Base-by-base conservation (phyloP, 192 early-diverging fungal species). In the Funneliformis mosseae region DNA sequence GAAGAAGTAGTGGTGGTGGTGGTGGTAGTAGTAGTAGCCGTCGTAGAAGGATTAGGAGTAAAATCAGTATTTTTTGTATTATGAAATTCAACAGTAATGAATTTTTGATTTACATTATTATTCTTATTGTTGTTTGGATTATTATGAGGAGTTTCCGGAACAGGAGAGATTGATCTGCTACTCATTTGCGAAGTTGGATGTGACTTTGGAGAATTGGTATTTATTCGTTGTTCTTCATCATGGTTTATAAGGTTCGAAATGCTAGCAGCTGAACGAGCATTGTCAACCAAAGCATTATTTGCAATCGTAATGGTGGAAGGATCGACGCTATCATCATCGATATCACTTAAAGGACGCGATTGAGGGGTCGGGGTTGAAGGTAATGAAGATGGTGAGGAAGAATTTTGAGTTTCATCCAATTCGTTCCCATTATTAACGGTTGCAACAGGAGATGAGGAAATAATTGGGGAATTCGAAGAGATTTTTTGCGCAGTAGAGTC, bases 231-330 rank as follows among this genome's bases (percentile, higher is more conserved):
- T 41, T 71, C 48, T 25, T 79, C 55, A 67, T 78, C 63, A 43
- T 79, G 78, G 60, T 79, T 79, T 42, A 79, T 79, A 8, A 79
- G 21, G 71, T 79, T 79, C 23, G 78, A 79, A 60, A 79, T 79
- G 27, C 78, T 79, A 39, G 78, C 68, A n/a, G 64, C 78, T n/a
- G 78, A 79, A 42, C 45, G 46, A 33, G 23, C 12, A 46, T 55
- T 46, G 46, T 68, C 45, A 39, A 41, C 4, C 64, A 25, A 46
- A 78, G 82, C 77, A 78, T 73, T 74, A 27, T 68, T 61, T 77
- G 33, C 64, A 27, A 39, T 25, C 71, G 10, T 76, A 64, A 63
- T 48, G 23, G 39, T 21, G 10, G 63, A 66, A 28, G 12, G n/a
- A 27, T 87, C 66, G 12, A 38, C 43, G 5, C 59, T 18, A 48